These are phyloP conservation scores for Didymellaceae sp. DNA, from an alignment of 2,329 filamentous ascomycete species.

Conservation along the genomic window DNA sequence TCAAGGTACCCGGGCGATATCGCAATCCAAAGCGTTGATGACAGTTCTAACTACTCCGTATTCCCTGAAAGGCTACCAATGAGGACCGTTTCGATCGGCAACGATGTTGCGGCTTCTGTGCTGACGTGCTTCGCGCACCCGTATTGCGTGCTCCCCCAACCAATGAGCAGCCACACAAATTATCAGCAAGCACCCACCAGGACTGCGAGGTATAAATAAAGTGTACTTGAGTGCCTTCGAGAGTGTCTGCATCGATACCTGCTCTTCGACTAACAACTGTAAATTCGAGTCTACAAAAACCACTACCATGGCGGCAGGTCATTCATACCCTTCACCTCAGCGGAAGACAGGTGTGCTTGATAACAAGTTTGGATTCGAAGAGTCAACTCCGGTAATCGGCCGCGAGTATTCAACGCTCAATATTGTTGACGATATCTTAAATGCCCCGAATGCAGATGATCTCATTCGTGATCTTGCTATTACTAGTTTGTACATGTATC, in stretches of 20 bases:
- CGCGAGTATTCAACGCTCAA: slow-evolving; percentile 65
- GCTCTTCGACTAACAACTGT: not conserved
- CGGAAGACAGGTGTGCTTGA: slow-evolving; percentile 23
- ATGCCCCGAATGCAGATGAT: slow-evolving; percentile 67
- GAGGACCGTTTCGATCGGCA: too few species aligned
- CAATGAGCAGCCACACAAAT: not conserved
- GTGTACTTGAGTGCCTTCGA: too few species aligned
- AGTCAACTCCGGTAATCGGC: slow-evolving; percentile 68
- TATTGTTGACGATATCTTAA: slow-evolving; percentile 65
- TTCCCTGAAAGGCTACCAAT: too few species aligned
- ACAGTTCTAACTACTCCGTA: too few species aligned
- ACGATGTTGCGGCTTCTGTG: too few species aligned
- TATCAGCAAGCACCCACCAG: not conserved
- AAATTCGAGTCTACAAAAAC: not conserved
- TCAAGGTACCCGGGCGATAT: too few species aligned
- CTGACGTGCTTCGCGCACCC: slow-evolving; percentile 8
- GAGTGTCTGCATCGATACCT: not conserved
- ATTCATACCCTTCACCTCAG: slow-evolving; percentile 13
- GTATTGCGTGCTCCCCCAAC: slow-evolving; percentile 13
- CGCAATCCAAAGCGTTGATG: too few species aligned
- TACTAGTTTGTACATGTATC: slow-evolving; percentile 24
- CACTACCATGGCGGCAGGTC: not conserved
- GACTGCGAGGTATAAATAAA: not conserved
- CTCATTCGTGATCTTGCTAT: slow-evolving; percentile 68
- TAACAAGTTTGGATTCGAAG: slow-evolving; percentile 37